Base-by-base conservation (phyloP, 139 green algal genomes). In the Diplosphaera chodatii region DNA sequence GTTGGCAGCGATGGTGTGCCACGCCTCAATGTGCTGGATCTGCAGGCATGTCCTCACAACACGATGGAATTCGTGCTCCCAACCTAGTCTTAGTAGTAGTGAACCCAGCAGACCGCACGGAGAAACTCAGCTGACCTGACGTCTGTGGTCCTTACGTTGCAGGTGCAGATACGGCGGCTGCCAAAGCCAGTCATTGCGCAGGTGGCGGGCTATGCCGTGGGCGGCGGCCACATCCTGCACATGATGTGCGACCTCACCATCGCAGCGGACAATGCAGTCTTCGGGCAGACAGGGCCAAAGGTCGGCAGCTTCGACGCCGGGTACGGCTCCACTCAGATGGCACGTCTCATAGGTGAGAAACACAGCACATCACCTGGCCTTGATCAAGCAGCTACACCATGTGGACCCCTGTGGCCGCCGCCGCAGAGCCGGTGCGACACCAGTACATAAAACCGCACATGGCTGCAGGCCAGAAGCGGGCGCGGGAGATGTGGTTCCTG, bases 191-290 rank as follows among this genome's bases (percentile, higher is more conserved):
- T 98, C 22, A 73, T 97, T 23, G 92, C 92, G 27, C 89, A 91
- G 88, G 94, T 99, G 70, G 93, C 93, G 5, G 95, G 95, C 25
- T 98, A 97, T 80, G 95, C 94, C 1, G 94, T 99, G 20, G 95
- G 95, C 13, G 95, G 95, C 0, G 95, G 95, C 40, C 91, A 99
- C 83, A 94, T 99, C 72, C 82, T 99, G 72, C 95, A 98, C 79
- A 97, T 99, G 94, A 79, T 98, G 29, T 98, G 94, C 76, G 95
- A 99, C 80, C 76, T 99, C 64, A 98, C 95, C 72, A 96, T 99
- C 34, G 89, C 95, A 2, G 95, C 95, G 28, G 95, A 99, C 83
- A 99, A 99, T 73, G 93, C 90, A 0, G 88, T 99, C 16, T 99
- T 98, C 83, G 95, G 95, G 18, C 95, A 99, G 82, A 99, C 94